These are phyloP conservation scores for Gossypium arboreum DNA, from an alignment of 345 rosid genomes.

Conservation along the genomic window DNA sequence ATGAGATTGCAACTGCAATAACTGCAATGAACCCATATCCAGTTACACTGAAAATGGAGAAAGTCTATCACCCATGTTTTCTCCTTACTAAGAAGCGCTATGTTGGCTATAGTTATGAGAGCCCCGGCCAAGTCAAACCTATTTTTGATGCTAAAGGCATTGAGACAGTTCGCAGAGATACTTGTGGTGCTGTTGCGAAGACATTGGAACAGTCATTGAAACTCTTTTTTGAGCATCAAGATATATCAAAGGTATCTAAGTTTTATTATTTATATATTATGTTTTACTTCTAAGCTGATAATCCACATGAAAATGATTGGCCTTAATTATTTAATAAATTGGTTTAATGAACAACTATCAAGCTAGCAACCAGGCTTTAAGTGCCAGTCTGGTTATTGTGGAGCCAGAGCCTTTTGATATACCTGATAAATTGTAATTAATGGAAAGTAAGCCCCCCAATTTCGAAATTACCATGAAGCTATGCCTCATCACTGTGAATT, in stretches of 20 bases:
- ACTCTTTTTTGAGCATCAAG: constrained; percentile 67
- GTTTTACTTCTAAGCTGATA: constrained; percentile 11
- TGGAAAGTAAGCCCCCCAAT: not conserved
- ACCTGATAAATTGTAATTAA: not conserved
- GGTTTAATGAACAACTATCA: not conserved
- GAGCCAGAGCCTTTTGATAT: not conserved
- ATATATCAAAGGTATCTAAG: constrained; percentile 50
- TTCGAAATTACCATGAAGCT: not conserved
- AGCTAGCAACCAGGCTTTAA: constrained; percentile 3
- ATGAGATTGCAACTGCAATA: constrained; percentile 80
- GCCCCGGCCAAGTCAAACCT: constrained; percentile 65
- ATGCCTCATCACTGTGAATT: not conserved
- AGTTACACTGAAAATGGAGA: constrained; percentile 90
- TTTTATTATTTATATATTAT: not conserved
- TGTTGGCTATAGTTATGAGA: constrained; percentile 94
- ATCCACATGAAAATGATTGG: not conserved
- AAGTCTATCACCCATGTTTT: constrained; percentile 90
- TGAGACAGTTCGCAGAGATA: constrained; percentile 95
- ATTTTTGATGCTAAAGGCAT: constrained; percentile 93
- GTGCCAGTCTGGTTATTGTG: not conserved
- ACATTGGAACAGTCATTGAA: constrained; percentile 86
- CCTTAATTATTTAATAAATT: not conserved
- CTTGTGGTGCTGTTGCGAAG: constrained; percentile 81
- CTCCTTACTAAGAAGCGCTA: constrained; percentile 94
- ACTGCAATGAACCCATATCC: constrained; percentile 91